A percentile compares a stretch with the other conserved stretches of the same genome.
phyloP scores from a whole-genome alignment of 257 asterid species.

The Eucommia ulmoides region DNA sequence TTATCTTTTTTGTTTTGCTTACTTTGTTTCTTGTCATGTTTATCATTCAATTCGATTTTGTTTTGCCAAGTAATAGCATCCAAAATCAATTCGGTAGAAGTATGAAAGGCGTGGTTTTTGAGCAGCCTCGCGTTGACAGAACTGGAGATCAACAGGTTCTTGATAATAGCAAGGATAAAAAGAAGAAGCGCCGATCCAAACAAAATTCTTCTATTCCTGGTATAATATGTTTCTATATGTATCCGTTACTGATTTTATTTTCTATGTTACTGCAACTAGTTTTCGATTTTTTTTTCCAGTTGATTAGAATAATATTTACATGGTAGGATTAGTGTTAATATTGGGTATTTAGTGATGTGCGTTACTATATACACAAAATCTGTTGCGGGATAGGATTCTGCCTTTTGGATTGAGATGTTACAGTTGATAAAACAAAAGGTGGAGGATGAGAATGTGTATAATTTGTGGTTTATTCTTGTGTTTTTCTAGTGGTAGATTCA shows the following conservation, averaged over 20 bases:
- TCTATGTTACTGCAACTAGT: background rate
- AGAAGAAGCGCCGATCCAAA: slow-evolving; percentile 36
- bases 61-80: background rate
- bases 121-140: slow-evolving; percentile 9
- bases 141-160: slow-evolving; percentile 6
- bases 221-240: background rate
- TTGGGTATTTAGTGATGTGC: background rate
- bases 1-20: background rate
- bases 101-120: slow-evolving; percentile 14
- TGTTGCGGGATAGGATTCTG: background rate
- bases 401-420: background rate
- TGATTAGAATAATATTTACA: background rate
- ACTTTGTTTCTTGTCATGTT: background rate
- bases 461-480: no score
- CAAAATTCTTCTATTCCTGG: slow-evolving; percentile 25
- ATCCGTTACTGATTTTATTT: background rate
- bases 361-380: background rate
- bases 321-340: no score
- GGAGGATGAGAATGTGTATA: no score
- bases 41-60: background rate
- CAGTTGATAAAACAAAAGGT: background rate
- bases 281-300: background rate
- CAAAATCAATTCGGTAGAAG: background rate
- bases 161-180: slow-evolving; percentile 15
- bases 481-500: no score